Percentiles rank a stretch among this genome's conserved stretches.
phyloP scores from a whole-genome alignment of 2,329 filamentous ascomycete genomes.

The Orbilia javanica region DNA sequence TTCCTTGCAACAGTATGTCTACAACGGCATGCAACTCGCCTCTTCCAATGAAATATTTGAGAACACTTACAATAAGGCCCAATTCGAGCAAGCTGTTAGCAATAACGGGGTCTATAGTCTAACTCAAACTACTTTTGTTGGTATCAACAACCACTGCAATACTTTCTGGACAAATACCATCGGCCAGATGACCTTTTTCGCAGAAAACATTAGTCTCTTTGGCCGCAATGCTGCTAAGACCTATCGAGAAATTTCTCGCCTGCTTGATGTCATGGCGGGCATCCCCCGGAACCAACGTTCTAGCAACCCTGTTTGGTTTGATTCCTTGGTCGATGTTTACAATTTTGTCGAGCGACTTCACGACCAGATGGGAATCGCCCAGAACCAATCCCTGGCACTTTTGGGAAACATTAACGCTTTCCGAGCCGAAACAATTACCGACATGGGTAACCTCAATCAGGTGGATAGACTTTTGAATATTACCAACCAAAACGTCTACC shows the following conservation, averaged over 20 bases:
- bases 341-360: slow-evolving; percentile 50
- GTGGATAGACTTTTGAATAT: slow-evolving; percentile 45
- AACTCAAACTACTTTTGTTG: slow-evolving; percentile 39
- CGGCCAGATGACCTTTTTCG: slow-evolving; percentile 52
- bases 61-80: slow-evolving; percentile 37
- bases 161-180: slow-evolving; percentile 50
- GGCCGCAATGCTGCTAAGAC: slow-evolving; percentile 35
- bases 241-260: slow-evolving; percentile 37
- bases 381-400: slow-evolving; percentile 35
- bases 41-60: slow-evolving; percentile 30
- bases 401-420: slow-evolving; percentile 47
- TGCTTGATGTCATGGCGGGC: slow-evolving; percentile 28
- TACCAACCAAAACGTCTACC: slow-evolving; percentile 31
- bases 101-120: slow-evolving; percentile 36
- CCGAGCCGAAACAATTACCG: slow-evolving; percentile 40
- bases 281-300: slow-evolving; percentile 25
- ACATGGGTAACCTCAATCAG: slow-evolving; percentile 49
- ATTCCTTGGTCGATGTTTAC: slow-evolving; percentile 43
- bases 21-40: slow-evolving; percentile 53
- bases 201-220: slow-evolving; percentile 51
- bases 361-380: slow-evolving; percentile 49
- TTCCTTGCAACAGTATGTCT: slow-evolving; percentile 40
- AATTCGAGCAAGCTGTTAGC: slow-evolving; percentile 42
- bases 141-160: slow-evolving; percentile 42
- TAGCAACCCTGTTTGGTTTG: slow-evolving; percentile 26